phyloP scores from a whole-genome alignment of 140 eudicot species.

The Anethum foeniculum region DNA sequence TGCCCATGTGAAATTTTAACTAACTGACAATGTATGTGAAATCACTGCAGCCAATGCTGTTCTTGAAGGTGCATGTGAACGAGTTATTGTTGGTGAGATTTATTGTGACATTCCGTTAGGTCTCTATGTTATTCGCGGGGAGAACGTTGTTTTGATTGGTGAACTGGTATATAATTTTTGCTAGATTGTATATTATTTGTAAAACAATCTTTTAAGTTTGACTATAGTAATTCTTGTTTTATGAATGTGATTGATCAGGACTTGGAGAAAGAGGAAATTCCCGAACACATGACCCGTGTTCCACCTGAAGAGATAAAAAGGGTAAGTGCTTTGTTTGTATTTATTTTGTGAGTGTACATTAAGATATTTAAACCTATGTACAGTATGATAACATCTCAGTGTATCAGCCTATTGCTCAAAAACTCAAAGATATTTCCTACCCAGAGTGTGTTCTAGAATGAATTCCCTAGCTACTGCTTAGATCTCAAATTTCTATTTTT shows the following conservation, averaged over 20 bases:
- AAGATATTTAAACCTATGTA: neutral
- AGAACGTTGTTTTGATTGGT: constrained; percentile 86
- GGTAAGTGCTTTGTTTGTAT: constrained; percentile 31
- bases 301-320: constrained; percentile 64
- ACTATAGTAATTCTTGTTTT: neutral
- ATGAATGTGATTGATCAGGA: constrained; percentile 45
- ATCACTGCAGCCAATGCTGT: constrained; percentile 83
- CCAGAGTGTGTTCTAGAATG: neutral
- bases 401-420: neutral
- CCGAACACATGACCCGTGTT: constrained; percentile 84
- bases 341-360: neutral
- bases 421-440: neutral
- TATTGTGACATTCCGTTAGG: constrained; percentile 94
- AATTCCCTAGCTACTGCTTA: neutral
- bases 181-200: neutral
- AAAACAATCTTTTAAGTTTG: neutral
- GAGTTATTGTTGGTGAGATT: constrained; percentile 88
- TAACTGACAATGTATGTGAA: constrained; percentile 19
- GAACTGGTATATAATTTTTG: constrained; percentile 55
- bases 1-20: neutral
- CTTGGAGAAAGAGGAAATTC: constrained; percentile 79
- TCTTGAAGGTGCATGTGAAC: constrained; percentile 96
- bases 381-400: neutral
- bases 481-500: neutral
- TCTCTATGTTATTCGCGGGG: constrained; percentile 87